Conservation (phyloP, 2,329 filamentous ascomycete species). For the Arthroderma sp. region DNA sequence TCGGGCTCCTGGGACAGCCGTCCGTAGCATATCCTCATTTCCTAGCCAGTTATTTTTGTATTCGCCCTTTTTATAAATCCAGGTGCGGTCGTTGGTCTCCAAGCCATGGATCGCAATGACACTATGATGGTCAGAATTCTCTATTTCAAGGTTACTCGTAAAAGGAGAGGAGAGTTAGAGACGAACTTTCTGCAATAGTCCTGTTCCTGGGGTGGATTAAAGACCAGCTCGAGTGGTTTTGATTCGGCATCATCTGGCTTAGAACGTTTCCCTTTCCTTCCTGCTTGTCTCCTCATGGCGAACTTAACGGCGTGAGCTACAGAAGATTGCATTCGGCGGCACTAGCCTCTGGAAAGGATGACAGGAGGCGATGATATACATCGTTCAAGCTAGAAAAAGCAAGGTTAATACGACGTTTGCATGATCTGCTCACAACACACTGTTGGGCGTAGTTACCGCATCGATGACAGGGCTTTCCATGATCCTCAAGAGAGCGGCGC, state of each 20-base stretch:
- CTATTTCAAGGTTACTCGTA: neutral
- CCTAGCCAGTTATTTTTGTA: neutral
- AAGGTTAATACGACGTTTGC: no score
- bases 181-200: neutral
- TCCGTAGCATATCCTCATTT: neutral
- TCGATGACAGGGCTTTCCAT: no score
- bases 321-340: no score
- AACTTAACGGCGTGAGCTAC: no score
- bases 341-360: no score
- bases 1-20: neutral
- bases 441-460: no score
- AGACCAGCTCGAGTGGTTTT: neutral
- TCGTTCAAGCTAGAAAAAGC: no score
- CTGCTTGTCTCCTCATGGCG: no score
- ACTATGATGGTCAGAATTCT: neutral
- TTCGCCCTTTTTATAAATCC: neutral
- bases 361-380: no score
- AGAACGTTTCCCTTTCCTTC: no score
- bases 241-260: neutral
- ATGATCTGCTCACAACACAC: no score
- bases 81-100: neutral
- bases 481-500: no score
- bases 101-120: slow-evolving; percentile 1
- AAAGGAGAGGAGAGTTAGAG: neutral
- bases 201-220: neutral